These are phyloP conservation scores for Wickerhamomyces silvicola DNA, from an alignment of 805 yeast genomes.

Conservation along the genomic window DNA sequence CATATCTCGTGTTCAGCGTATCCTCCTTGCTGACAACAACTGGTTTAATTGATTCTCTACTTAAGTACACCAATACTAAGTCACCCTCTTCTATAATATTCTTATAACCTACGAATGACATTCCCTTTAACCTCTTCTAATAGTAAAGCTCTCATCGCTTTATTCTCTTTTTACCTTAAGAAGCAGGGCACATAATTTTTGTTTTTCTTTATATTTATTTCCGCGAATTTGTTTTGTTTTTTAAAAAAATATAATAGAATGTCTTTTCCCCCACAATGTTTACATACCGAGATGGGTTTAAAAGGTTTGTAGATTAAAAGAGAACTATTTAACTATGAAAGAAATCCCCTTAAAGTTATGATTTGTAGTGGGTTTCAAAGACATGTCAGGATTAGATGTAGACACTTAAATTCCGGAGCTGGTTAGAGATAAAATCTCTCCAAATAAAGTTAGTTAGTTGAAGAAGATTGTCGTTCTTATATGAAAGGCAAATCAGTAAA, in stretches of 20 bases:
- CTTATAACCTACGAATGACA: conserved; percentile 45
- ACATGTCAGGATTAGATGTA: conserved; percentile 7
- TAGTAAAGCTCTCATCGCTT: neutral
- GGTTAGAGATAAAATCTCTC: conserved; percentile 27
- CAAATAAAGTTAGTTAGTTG: conserved; percentile 39
- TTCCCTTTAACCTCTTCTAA: neutral
- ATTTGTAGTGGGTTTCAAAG: too few relatives aligned
- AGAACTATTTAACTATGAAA: too few relatives aligned
- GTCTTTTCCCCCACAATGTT: neutral
- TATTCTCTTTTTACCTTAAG: neutral
- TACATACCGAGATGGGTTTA: neutral
- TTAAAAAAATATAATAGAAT: neutral
- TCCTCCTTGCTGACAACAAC: conserved; percentile 53
- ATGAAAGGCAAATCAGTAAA: conserved; percentile 30
- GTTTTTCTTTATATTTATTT: too few relatives aligned
- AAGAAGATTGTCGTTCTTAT: conserved; percentile 49
- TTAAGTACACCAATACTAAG: conserved; percentile 77
- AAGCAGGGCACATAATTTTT: too few relatives aligned
- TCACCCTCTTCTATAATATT: conserved; percentile 78
- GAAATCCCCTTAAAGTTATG: too few relatives aligned
- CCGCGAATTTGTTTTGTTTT: neutral
- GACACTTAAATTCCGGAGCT: conserved; percentile 28
- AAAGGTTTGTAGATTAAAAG: neutral
- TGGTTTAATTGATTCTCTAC: conserved; percentile 76
- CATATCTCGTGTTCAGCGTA: conserved; percentile 77